Conservation (phyloP, 1,139 yeast species). For the Candida glucosophila region DNA sequence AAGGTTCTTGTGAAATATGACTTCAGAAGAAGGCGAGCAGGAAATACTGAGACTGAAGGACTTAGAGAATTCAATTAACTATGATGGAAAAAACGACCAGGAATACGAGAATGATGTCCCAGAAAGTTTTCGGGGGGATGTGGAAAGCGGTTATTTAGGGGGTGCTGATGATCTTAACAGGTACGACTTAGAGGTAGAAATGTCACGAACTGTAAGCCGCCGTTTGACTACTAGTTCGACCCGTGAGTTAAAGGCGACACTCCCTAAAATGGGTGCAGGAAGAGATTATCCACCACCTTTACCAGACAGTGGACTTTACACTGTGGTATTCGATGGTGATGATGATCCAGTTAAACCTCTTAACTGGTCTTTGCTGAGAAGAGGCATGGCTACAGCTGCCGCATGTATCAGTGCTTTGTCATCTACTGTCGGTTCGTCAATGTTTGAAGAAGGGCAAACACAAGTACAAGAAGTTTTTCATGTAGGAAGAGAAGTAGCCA, state of each 20-base stretch:
- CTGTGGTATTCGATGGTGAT: constrained; percentile 53
- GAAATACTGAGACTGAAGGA: no score
- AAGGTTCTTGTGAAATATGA: no score
- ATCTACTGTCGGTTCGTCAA: constrained; percentile 51
- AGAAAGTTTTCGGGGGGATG: no score
- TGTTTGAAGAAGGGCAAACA: constrained; percentile 44
- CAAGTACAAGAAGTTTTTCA: constrained; percentile 35
- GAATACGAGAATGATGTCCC: constrained; percentile 3
- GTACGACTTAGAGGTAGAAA: constrained; percentile 7
- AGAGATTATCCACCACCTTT: constrained; percentile 27
- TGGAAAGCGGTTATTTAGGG: no score
- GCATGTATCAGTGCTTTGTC: constrained; percentile 25
- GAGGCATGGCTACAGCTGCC: constrained; percentile 26
- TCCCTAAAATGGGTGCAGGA: constrained; percentile 32
- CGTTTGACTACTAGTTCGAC: constrained; percentile 18
- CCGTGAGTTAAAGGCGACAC: constrained; percentile 13
- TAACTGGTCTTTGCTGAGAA: constrained; percentile 43
- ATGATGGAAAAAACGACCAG: no score
- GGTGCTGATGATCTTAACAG: no score
- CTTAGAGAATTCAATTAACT: no score
- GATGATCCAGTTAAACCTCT: constrained; percentile 56
- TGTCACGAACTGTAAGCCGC: constrained; percentile 10
- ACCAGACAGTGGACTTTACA: constrained; percentile 34
- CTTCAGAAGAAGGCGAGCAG: no score
- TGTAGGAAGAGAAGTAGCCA: constrained; percentile 47